These are phyloP conservation scores for Gossypium aridum DNA, from an alignment of 441 rosid genomes.

Conservation along the genomic window DNA sequence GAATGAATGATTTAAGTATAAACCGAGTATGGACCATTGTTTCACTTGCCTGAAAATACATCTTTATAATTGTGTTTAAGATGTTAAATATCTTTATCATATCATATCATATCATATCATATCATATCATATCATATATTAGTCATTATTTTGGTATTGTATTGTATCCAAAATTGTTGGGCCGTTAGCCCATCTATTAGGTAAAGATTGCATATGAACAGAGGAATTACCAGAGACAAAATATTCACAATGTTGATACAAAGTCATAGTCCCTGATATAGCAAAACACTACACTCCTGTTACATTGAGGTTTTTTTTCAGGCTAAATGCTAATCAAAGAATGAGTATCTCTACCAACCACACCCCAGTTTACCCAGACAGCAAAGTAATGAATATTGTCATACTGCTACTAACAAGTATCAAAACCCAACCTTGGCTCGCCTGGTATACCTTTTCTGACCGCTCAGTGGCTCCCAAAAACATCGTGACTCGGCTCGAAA, in stretches of 20 bases:
- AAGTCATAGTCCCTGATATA: not conserved
- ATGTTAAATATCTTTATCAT: not conserved
- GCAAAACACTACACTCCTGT: not conserved
- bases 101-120: no score
- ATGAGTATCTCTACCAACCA: not conserved
- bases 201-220: not conserved
- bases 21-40: not conserved
- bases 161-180: not conserved
- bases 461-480: constrained; percentile 28
- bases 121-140: not conserved
- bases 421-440: constrained; percentile 68
- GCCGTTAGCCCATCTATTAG: not conserved
- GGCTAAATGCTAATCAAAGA: not conserved
- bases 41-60: not conserved
- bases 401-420: constrained; percentile 72
- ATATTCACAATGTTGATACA: not conserved
- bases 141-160: not conserved
- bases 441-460: constrained; percentile 29
- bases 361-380: constrained; percentile 23
- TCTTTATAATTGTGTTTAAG: not conserved
- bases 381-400: constrained; percentile 65
- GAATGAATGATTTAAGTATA: not conserved
- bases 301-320: constrained; percentile 5
- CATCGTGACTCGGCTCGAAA: constrained; percentile 35
- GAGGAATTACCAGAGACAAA: not conserved